phyloP scores from a whole-genome alignment of 768 basidiomycete genomes.

The Kwoniella dejecticola region DNA sequence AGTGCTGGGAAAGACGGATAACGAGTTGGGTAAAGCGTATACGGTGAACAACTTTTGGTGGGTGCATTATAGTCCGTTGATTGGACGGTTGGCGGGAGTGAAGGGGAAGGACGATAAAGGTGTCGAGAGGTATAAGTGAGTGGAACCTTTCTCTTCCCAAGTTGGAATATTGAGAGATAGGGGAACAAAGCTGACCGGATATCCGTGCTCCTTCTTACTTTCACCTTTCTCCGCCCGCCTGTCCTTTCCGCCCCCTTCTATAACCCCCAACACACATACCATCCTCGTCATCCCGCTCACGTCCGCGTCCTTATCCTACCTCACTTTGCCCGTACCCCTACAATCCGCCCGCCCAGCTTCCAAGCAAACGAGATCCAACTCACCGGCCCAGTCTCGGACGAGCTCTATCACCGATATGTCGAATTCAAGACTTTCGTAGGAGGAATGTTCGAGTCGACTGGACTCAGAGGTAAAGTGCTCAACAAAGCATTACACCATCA shows the following conservation, averaged over 20 bases:
- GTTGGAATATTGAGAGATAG: not conserved
- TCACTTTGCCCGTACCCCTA: conserved; percentile 10
- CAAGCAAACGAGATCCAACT: conserved; percentile 60
- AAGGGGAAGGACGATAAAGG: conserved; percentile 42
- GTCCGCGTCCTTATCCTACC: conserved; percentile 20
- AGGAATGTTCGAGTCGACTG: conserved; percentile 58
- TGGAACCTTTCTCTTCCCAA: conserved; percentile 6
- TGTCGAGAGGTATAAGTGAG: conserved; percentile 41
- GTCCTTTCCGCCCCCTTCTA: not conserved
- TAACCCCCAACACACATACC: no score
- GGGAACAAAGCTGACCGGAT: not conserved
- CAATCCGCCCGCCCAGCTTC: conserved; percentile 58
- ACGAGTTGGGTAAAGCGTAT: conserved; percentile 55
- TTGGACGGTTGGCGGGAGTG: conserved; percentile 55
- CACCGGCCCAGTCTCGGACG: conserved; percentile 58
- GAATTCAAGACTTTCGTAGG: conserved; percentile 59
- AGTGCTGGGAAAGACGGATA: conserved; percentile 51
- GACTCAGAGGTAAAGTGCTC: conserved; percentile 57
- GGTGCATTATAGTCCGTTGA: conserved; percentile 58
- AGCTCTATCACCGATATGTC: conserved; percentile 56
- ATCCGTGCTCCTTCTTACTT: not conserved
- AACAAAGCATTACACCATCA: conserved; percentile 58
- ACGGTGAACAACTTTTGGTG: conserved; percentile 58
- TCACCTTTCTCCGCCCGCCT: not conserved
- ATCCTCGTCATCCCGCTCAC: not conserved